phyloP scores from a whole-genome alignment of 1,139 yeast species.

The Nematodospora anomalae region DNA sequence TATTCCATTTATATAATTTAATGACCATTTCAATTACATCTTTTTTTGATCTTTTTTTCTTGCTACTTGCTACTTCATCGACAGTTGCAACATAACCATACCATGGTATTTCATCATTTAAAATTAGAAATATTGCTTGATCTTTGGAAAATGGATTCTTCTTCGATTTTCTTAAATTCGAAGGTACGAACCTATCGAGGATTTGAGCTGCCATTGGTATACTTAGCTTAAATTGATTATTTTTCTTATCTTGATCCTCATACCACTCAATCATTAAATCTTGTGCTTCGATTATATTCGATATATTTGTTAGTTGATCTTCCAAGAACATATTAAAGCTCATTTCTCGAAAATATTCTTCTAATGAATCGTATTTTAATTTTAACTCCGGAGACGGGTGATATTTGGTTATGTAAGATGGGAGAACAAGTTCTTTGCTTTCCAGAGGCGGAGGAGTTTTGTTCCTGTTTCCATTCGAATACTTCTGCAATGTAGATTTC shows the following conservation, averaged over 20 bases:
- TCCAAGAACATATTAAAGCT: slow-evolving; percentile 63
- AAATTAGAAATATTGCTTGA: slow-evolving; percentile 48
- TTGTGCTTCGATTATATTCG: slow-evolving; percentile 32
- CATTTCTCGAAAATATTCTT: slow-evolving; percentile 58
- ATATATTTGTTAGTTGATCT: slow-evolving; percentile 49
- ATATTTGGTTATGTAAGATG: slow-evolving; percentile 28
- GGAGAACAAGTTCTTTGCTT: slow-evolving; percentile 17
- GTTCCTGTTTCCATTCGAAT: too few species aligned
- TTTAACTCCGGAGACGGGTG: slow-evolving; percentile 38
- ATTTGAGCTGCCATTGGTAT: slow-evolving; percentile 39
- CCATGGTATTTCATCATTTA: slow-evolving; percentile 40
- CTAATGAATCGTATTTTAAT: slow-evolving; percentile 48
- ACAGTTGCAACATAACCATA: slow-evolving; percentile 50
- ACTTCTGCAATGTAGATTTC: too few species aligned
- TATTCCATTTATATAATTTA: slow-evolving; percentile 59
- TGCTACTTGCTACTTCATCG: slow-evolving; percentile 24
- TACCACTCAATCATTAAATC: slow-evolving; percentile 54
- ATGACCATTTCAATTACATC: slow-evolving; percentile 45
- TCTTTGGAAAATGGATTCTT: slow-evolving; percentile 49
- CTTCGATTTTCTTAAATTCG: slow-evolving; percentile 41
- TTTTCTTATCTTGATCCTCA: slow-evolving; percentile 44
- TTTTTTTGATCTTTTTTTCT: slow-evolving; percentile 13
- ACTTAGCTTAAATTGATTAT: slow-evolving; percentile 38
- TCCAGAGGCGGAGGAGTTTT: slow-evolving; percentile 7
- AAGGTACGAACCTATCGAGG: slow-evolving; percentile 42